phyloP scores from a whole-genome alignment of 495 filamentous ascomycete genomes.

The Echria macrotheca region DNA sequence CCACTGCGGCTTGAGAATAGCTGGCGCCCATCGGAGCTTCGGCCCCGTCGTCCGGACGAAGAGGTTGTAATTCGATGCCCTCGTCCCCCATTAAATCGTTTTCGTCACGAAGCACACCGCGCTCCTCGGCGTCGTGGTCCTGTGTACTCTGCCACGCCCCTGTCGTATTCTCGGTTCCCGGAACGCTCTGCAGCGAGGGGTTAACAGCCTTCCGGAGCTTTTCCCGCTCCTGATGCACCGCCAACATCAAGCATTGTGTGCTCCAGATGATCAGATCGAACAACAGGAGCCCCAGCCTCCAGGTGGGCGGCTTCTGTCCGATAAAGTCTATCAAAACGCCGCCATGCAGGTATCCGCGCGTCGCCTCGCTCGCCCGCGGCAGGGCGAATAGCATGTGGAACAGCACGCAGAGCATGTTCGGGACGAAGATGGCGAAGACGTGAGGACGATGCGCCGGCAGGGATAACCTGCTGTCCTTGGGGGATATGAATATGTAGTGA shows the following conservation, averaged over 20 bases:
- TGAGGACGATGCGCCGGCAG: constrained; percentile 65
- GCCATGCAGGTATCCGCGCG: constrained; percentile 77
- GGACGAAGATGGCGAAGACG: constrained; percentile 62
- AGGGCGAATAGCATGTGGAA: constrained; percentile 59
- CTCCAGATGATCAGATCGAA: constrained; percentile 61
- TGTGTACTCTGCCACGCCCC: constrained; percentile 37
- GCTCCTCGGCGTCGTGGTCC: constrained; percentile 77
- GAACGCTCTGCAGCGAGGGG: constrained; percentile 23
- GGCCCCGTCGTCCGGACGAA: constrained; percentile 26
- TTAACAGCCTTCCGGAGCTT: constrained; percentile 41
- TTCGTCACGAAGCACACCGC: constrained; percentile 57
- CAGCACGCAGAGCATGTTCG: constrained; percentile 67
- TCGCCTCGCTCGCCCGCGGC: constrained; percentile 66
- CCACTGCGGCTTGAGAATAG: constrained; percentile 39
- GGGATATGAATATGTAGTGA: constrained; percentile 73
- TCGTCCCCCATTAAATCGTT: constrained; percentile 29
- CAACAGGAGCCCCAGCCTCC: constrained; percentile 55
- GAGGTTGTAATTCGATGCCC: constrained; percentile 48
- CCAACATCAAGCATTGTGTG: constrained; percentile 70
- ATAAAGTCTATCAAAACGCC: constrained; percentile 81
- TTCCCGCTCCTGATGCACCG: constrained; percentile 64
- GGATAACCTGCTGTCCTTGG: constrained; percentile 54
- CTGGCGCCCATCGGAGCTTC: constrained; percentile 40
- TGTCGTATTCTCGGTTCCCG: constrained; percentile 1
- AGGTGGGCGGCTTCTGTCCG: constrained; percentile 71